Percentiles rank a stretch among this genome's conserved stretches.
These are phyloP conservation scores for Trichoderma pleuroti DNA, from an alignment of 2,329 filamentous ascomycete species.

Conservation along the genomic window DNA sequence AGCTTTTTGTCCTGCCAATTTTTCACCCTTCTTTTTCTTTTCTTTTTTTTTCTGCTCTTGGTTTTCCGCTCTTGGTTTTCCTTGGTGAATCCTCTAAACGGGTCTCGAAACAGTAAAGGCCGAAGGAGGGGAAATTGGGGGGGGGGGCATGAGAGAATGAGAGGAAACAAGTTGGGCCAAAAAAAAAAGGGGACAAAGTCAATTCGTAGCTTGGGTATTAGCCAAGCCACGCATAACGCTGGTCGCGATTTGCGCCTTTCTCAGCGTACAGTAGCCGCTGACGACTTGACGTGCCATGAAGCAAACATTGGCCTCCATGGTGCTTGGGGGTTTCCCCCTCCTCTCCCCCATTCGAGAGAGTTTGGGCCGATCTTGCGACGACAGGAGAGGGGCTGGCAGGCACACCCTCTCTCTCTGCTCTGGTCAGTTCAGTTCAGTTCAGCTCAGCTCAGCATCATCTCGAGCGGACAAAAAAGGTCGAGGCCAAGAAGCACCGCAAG, in stretches of 20 bases:
- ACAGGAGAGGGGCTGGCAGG: constrained; percentile 14
- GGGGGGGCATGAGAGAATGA: background rate
- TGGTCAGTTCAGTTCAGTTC: background rate
- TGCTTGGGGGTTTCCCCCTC: background rate
- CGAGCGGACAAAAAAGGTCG: background rate
- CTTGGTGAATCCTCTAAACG: background rate
- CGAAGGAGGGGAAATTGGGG: background rate
- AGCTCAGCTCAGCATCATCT: background rate
- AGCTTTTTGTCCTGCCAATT: background rate
- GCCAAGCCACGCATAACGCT: constrained; percentile 12
- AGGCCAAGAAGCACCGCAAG: background rate
- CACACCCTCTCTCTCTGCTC: background rate
- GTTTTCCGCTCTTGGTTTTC: background rate
- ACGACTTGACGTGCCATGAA: background rate
- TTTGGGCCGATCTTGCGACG: constrained; percentile 13
- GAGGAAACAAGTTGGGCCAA: background rate
- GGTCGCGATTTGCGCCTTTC: constrained; percentile 16
- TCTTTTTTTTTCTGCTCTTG: background rate
- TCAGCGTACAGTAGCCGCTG: background rate
- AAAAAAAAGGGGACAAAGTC: background rate
- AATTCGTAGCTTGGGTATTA: background rate
- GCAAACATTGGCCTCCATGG: constrained; percentile 7
- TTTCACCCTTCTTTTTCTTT: background rate
- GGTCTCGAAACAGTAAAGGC: constrained; percentile 12
- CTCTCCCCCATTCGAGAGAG: constrained; percentile 8